These are phyloP conservation scores for Calonectria leucothoes DNA, from an alignment of 2,329 filamentous ascomycete species.

Conservation along the genomic window DNA sequence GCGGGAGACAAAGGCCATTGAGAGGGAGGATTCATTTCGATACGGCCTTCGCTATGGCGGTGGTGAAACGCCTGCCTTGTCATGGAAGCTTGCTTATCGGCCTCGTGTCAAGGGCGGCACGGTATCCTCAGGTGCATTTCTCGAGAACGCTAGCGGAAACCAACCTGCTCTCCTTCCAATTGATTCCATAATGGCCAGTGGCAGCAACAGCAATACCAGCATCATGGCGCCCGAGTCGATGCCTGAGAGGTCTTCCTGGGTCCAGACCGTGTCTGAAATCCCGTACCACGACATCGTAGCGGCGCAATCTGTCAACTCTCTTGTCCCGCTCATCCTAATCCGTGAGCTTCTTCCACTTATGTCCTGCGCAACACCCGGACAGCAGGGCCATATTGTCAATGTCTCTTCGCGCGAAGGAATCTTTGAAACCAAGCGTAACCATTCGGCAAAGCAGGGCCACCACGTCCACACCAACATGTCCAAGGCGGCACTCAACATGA, in stretches of 20 bases:
- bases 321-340: not conserved
- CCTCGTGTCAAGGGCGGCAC: not conserved
- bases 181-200: not conserved
- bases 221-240: not conserved
- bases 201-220: no score
- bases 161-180: not conserved
- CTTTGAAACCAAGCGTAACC: not conserved
- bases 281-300: not conserved
- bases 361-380: not conserved
- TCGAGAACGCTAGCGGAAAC: not conserved
- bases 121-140: not conserved
- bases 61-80: not conserved
- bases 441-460: not conserved
- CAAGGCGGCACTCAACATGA: not conserved
- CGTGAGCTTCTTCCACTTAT: not conserved
- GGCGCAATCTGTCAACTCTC: not conserved
- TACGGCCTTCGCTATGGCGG: no score
- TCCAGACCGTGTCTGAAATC: not conserved
- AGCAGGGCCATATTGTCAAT: not conserved
- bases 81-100: not conserved
- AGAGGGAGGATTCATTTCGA: not conserved
- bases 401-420: not conserved
- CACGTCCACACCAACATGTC: conserved; percentile 4
- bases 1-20: not conserved
- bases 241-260: not conserved